Evolutionary conservation across 225 moss, liverwort and hornwort species (phyloP), one percentile per base, ranked within the genome.

Genomic region (Pleurozium schreberi): DNA sequence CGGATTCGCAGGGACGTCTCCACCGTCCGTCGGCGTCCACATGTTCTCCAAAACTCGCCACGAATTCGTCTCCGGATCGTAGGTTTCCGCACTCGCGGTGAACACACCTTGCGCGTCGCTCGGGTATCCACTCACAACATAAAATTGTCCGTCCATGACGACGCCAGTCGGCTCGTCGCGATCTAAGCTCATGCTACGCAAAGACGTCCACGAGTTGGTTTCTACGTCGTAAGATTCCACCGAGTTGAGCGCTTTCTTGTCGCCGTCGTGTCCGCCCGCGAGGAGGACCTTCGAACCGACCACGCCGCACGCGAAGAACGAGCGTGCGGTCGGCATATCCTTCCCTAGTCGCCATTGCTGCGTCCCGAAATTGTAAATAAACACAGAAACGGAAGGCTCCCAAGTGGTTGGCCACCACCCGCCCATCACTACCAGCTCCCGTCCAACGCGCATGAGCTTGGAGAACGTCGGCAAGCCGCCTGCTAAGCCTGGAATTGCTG

Each of bases 191-290:
- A 97, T 96, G 80, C 89, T 89, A 1, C 88, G 89, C 42, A 96
- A 58, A 45, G 65, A 70, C 64, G 83, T 86, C 98, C 98, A 98
- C 14, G 91, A 89, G 57, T 97, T 73, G n/a, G 91, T 84, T 23
- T 78, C 96, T 0, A 93, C 86, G 34, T 89, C 88, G 66, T 93
- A 98, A 1, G 86, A 93, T 15, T 94, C 98, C 8, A 83, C 95
- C 5, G 97, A 86, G 5, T 92, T 83, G 11, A 98, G 91, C 62
- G 96, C 96, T 67, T 94, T 94, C 92, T 98, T 98, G 59, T 94
- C 96, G 8, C 80, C 93, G 62, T 98, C 97, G 87, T 98, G 98
- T 5, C 98, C 98, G 2, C 98, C 98, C 15, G 96, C 98, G 14
- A 98, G 88, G 60, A 96, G 1, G 83, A 87, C 57, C 10, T 71